Evolutionary conservation across 140 eudicot species (phyloP).

Genomic region (Cichorium intybus): DNA sequence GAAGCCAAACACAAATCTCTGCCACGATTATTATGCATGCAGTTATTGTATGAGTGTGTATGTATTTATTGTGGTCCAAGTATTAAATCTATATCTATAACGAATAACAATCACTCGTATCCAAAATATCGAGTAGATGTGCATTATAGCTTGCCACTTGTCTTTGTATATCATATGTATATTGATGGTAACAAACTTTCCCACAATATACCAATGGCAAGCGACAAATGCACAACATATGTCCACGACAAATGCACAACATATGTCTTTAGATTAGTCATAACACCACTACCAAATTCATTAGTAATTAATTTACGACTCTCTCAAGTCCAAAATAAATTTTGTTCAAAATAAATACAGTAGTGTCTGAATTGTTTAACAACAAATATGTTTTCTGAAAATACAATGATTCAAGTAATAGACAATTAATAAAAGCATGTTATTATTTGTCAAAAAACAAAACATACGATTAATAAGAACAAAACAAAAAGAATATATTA

Average conservation of each 20-base stretch:
- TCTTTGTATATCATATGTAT: neutral
- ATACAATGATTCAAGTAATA: neutral
- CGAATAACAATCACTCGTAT: neutral
- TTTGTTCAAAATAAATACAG: neutral
- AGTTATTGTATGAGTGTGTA: neutral
- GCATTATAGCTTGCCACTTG: neutral
- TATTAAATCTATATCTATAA: neutral
- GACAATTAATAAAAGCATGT: no score
- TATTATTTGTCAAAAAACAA: no score
- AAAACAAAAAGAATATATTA: no score
- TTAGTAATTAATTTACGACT: neutral
- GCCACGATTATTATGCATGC: neutral
- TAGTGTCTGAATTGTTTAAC: neutral
- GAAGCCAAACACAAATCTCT: neutral
- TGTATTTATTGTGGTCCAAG: neutral
- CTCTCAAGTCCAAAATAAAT: neutral
- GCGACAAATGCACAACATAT: neutral
- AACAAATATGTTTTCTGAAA: neutral
- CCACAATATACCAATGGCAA: neutral
- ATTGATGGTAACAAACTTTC: neutral
- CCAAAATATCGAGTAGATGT: slow-evolving; percentile 9
- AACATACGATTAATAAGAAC: neutral
- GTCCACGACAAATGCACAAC: neutral
- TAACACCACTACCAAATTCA: neutral
- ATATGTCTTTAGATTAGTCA: slow-evolving; percentile 2